Percentiles rank a stretch among this genome's conserved stretches.
Evolutionary conservation across 2,329 filamentous ascomycete species (phyloP).

Genomic region (Diaporthe batatas): DNA sequence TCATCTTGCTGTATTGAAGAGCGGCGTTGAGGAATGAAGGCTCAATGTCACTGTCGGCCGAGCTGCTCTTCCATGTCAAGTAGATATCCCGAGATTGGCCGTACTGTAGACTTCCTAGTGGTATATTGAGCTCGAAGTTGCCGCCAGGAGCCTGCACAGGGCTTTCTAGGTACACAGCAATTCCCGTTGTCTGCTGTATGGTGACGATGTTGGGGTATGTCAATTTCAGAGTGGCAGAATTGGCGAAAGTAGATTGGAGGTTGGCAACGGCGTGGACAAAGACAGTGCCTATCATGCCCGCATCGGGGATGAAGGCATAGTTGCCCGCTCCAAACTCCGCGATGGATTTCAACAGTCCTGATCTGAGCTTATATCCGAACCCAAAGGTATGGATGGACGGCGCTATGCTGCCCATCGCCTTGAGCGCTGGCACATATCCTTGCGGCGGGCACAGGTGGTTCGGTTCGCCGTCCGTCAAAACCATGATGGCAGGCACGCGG

Average conservation of each 20-base stretch:
- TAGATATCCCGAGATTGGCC: constrained; percentile 72
- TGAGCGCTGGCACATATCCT: constrained; percentile 69
- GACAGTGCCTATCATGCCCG: constrained; percentile 73
- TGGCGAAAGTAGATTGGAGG: constrained; percentile 70
- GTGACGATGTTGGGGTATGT: constrained; percentile 53
- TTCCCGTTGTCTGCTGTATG: constrained; percentile 56
- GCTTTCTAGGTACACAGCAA: constrained; percentile 51
- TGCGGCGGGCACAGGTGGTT: constrained; percentile 66
- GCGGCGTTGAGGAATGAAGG: constrained; percentile 50
- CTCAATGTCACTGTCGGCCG: constrained; percentile 31
- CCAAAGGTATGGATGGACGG: constrained; percentile 67
- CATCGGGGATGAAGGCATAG: constrained; percentile 73
- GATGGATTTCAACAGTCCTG: constrained; percentile 70
- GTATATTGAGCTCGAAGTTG: constrained; percentile 52
- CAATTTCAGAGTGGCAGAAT: constrained; percentile 59
- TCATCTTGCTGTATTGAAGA: constrained; percentile 53
- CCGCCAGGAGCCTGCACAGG: constrained; percentile 37
- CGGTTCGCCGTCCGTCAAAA: constrained; percentile 68
- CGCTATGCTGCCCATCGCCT: constrained; percentile 54
- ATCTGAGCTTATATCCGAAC: constrained; percentile 63
- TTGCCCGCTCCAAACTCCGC: constrained; percentile 69
- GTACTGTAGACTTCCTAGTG: constrained; percentile 68
- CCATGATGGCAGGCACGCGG: constrained; percentile 64
- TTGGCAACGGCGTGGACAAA: constrained; percentile 74
- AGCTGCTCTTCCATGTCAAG: constrained; percentile 52